Evolutionary conservation across 306 rosid genomes (phyloP), one percentile per base, ranked within the genome.

Genomic region (Trichosanthes truncata): DNA sequence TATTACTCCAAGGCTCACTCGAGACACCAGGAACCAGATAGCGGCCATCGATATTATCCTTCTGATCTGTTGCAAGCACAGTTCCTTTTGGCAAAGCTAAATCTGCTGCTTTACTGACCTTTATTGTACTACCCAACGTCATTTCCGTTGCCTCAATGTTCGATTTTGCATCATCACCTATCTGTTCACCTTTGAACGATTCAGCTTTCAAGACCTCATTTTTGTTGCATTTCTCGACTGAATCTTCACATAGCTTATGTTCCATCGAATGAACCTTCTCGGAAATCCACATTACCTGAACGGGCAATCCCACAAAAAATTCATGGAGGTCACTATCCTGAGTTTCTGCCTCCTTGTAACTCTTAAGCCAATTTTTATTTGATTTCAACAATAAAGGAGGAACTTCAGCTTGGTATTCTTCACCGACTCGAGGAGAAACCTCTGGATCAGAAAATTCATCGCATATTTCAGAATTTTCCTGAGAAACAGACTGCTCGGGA

Each of bases 401-500:
- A 81, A 91, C 72, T 78, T 91, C 91, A 80, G 78, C 96, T 80
- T 95, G 98, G 86, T 84, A 89, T 66, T 90, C 81, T 52, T 86
- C 84, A 38, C 97, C 98, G 43, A 91, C 93, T 73, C 97, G 84
- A 84, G 96, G 97, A 84, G 77, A 84, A 81, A 87, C 80, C 26
- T 90, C 93, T 0, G 91, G 90, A 36, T 91, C 96, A 45, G 87
- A 89, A 80, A 81, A 87, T 60, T 85, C 82, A 85, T 87, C 85
- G 74, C 61, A 91, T 71, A 7, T 75, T 80, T 81, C 87, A 76
- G 88, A 86, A 82, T 26, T 74, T 77, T 90, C 93, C 1, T 75
- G 84, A 66, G 88, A 83, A 76, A 85, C 82, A 31, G 89, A 83
- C 79, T 43, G 88, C 45, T 81, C 95, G 9, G 88, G 84, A 41